Base-by-base conservation (phyloP, 2,329 filamentous ascomycete species). In the Didymella exigua region DNA sequence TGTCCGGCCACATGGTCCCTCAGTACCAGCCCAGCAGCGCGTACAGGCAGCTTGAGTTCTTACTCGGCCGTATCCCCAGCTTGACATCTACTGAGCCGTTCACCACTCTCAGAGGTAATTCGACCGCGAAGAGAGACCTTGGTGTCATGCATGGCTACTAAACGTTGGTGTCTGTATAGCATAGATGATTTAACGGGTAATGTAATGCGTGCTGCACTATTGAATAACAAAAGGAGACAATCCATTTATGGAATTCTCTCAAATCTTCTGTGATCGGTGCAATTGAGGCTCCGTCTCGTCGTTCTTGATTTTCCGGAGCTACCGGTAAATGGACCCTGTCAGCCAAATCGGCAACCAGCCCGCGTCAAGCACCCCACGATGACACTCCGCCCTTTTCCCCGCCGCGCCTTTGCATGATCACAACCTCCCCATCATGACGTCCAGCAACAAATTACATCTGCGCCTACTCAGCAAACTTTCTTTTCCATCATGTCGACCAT, bases 31-130 rank as follows among this genome's bases (percentile, higher is more conserved):
- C 89, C 0, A 82, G 81, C 13, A 87, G 86, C 0, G 82, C 87
- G 0, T 91, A 89, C 69, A 79, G 90, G 29, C 87, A 90, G 54
- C 71, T 95, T 18, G 90, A 95, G 78, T 88, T 89, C 65, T 71
- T 95, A 63, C 79, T 96, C 1, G 90, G 90, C 0, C 78, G 89
- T 33, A 85, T 92, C 9, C 76, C 83, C 5, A 84, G 78, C 56
- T 67, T 90, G 61, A 74, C 66, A 1, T 74, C 73, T 49, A 65
- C 56, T 23, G 66, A 54, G 47, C 61, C 65, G 6, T 75, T 75
- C 44, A 70, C 71, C 1, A 74, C 71, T 44, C 51, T 65, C 49
- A 59, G 38, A 5, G 56, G 46, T 6, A 42, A 43, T 16, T 61
- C 57, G 34, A 58, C 30, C 3, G 43, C 41, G 37, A 62, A 58